These are phyloP conservation scores for Blastobotrys mokoenaii DNA, from an alignment of 805 yeast genomes.

Conservation along the genomic window DNA sequence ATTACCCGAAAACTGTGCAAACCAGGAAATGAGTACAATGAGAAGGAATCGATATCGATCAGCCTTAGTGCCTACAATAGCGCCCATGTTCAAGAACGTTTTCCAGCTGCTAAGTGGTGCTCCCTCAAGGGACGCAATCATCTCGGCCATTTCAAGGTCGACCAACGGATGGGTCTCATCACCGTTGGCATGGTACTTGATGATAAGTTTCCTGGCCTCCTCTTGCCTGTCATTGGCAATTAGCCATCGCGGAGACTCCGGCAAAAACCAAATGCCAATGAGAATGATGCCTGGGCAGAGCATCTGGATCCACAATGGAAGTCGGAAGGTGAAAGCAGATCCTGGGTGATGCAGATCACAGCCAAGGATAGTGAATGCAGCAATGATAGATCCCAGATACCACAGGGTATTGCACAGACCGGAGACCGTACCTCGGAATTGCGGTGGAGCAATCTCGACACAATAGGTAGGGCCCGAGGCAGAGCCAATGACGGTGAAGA, in stretches of 20 bases:
- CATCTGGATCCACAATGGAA: constrained; percentile 15
- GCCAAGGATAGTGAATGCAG: constrained; percentile 9
- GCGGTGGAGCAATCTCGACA: constrained; percentile 14
- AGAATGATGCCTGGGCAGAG: constrained; percentile 9
- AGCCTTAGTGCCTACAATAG: constrained; percentile 4
- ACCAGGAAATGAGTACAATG: constrained; percentile 10
- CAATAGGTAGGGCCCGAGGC: constrained; percentile 11
- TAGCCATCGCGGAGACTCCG: constrained; percentile 36
- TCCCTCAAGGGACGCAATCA: constrained; percentile 7
- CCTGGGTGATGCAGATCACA: constrained; percentile 2
- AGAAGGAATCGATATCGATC: constrained; percentile 8
- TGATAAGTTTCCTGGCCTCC: constrained; percentile 34
- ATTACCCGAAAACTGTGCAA: constrained; percentile 11
- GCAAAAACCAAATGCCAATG: constrained; percentile 30
- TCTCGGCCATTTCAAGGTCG: constrained; percentile 14
- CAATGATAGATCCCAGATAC: constrained; percentile 11
- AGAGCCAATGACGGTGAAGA: constrained; percentile 9
- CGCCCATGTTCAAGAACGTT: constrained; percentile 6
- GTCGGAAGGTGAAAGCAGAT: constrained; percentile 3
- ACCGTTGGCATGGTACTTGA: constrained; percentile 26
- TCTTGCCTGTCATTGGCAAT: constrained; percentile 41
- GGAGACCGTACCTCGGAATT: constrained; percentile 13
- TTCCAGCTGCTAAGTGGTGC: constrained; percentile 6
- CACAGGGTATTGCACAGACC: constrained; percentile 13
- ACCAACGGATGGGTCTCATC: constrained; percentile 12